Evolutionary conservation across 805 yeast genomes (phyloP).

Genomic region (Teunomyces gatunensis): DNA sequence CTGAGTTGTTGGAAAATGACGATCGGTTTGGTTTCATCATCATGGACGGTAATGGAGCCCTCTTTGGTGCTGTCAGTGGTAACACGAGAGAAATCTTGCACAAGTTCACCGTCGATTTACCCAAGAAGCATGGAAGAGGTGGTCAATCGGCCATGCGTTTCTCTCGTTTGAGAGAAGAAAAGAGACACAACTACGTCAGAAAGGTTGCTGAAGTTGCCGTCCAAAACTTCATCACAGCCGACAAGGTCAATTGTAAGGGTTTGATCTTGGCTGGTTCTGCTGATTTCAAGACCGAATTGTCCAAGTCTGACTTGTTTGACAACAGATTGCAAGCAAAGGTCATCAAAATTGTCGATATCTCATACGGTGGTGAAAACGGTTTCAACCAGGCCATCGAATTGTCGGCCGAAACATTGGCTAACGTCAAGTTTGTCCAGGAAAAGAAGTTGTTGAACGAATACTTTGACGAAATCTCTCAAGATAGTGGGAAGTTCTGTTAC

Average conservation of each 20-base stretch:
- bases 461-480: slow-evolving; percentile 97
- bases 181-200: slow-evolving; percentile 97
- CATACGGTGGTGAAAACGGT: slow-evolving; percentile 99
- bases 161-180: slow-evolving; percentile 97
- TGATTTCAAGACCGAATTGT: slow-evolving; percentile 93
- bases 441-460: slow-evolving; percentile 89
- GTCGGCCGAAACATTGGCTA: slow-evolving; percentile 94
- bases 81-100: slow-evolving; percentile 95
- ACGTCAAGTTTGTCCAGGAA: slow-evolving; percentile 97
- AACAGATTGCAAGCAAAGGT: slow-evolving; percentile 82
- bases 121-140: slow-evolving; percentile 99
- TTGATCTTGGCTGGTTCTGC: slow-evolving; percentile 98
- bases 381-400: slow-evolving; percentile 98
- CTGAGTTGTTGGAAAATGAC: slow-evolving; percentile 91
- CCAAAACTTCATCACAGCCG: slow-evolving; percentile 92
- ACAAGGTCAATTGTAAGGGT: slow-evolving; percentile 92
- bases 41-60: slow-evolving; percentile 99
- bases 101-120: slow-evolving; percentile 93
- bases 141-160: slow-evolving; percentile 99
- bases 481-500: slow-evolving; percentile 95
- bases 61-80: slow-evolving; percentile 94
- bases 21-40: slow-evolving; percentile 96
- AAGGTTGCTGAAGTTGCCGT: slow-evolving; percentile 98
- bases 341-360: slow-evolving; percentile 90
- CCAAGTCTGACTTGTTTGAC: slow-evolving; percentile 92